These are phyloP conservation scores for Fusarium abutilonis DNA, from an alignment of 2,329 filamentous ascomycete species.

Conservation along the genomic window DNA sequence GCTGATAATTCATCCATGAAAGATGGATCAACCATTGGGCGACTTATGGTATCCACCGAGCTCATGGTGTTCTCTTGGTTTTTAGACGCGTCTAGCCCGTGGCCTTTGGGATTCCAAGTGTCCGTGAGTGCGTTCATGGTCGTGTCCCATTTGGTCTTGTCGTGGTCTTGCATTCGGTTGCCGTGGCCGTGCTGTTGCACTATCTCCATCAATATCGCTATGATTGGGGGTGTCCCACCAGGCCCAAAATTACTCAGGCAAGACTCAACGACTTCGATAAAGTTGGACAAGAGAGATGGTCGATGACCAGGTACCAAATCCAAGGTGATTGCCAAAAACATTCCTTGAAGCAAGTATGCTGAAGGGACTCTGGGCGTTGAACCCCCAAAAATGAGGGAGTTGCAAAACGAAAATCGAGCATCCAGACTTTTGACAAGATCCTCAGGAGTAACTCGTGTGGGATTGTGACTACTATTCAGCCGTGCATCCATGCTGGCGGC, in stretches of 20 bases:
- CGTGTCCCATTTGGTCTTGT: slow-evolving; percentile 48
- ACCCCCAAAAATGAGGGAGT: slow-evolving; percentile 51
- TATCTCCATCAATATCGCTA: slow-evolving; percentile 50
- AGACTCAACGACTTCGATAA: slow-evolving; percentile 51
- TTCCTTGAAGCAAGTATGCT: slow-evolving; percentile 51
- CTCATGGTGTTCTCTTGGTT: slow-evolving; percentile 31
- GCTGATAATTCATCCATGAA: slow-evolving; percentile 46
- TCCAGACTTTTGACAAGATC: slow-evolving; percentile 50
- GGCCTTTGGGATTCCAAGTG: slow-evolving; percentile 40
- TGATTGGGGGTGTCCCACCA: slow-evolving; percentile 49
- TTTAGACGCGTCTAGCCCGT: slow-evolving; percentile 34
- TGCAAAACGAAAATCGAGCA: slow-evolving; percentile 52
- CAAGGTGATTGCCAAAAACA: slow-evolving; percentile 52
- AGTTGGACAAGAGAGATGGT: slow-evolving; percentile 50
- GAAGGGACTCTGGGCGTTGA: slow-evolving; percentile 50
- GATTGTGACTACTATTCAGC: slow-evolving; percentile 24
- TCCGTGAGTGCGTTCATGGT: slow-evolving; percentile 43
- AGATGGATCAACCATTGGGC: slow-evolving; percentile 29
- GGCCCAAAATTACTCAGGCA: slow-evolving; percentile 49
- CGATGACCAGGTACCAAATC: slow-evolving; percentile 48
- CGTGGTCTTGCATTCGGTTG: slow-evolving; percentile 48
- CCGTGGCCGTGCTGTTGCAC: slow-evolving; percentile 47
- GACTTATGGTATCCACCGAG: slow-evolving; percentile 31
- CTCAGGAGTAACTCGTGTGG: slow-evolving; percentile 37
- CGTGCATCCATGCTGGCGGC: slow-evolving; percentile 39